Percentiles rank a stretch among this genome's conserved stretches.
Conservation (phyloP, 768 basidiomycete species). For the Suillus lakei region DNA sequence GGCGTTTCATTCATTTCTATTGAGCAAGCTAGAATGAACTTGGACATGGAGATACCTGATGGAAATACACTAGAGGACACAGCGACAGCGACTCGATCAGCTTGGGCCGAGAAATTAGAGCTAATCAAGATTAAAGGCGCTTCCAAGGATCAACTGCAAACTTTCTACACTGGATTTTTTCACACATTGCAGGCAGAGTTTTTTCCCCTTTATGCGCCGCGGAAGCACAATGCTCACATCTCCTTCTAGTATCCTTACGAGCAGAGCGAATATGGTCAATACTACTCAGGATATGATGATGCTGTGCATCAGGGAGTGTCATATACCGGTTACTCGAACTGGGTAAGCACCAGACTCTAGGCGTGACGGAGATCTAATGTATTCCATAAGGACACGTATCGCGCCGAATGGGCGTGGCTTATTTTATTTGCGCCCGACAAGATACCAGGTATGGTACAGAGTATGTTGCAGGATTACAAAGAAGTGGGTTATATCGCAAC, state of each 20-base stretch:
- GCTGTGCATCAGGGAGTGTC: slow-evolving; percentile 65
- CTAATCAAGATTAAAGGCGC: slow-evolving; percentile 55
- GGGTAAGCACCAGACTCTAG: slow-evolving; percentile 49
- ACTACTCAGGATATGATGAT: slow-evolving; percentile 82
- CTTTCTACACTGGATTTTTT: slow-evolving; percentile 67
- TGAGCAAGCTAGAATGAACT: slow-evolving; percentile 61
- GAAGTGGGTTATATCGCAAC: slow-evolving; percentile 46
- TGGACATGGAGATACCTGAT: slow-evolving; percentile 54
- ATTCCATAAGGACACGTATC: slow-evolving; percentile 68
- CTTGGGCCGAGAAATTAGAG: slow-evolving; percentile 64
- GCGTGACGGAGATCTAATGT: not conserved
- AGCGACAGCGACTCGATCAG: slow-evolving; percentile 47
- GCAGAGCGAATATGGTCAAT: slow-evolving; percentile 64
- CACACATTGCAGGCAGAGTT: slow-evolving; percentile 60
- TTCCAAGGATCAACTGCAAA: slow-evolving; percentile 47
- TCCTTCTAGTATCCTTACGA: slow-evolving; percentile 73
- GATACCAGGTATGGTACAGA: slow-evolving; percentile 74
- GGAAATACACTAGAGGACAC: slow-evolving; percentile 56
- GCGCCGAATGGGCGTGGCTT: slow-evolving; percentile 80
- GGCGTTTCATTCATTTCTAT: slow-evolving; percentile 79
- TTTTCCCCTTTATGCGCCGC: not conserved
- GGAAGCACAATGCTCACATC: slow-evolving; percentile 5
- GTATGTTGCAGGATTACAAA: slow-evolving; percentile 80
- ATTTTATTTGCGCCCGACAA: slow-evolving; percentile 79
- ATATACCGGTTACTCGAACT: slow-evolving; percentile 82